A percentile compares a stretch with the other conserved stretches of the same genome.
Evolutionary conservation across 306 rosid species (phyloP).

Genomic region (Cucurbita pepo): DNA sequence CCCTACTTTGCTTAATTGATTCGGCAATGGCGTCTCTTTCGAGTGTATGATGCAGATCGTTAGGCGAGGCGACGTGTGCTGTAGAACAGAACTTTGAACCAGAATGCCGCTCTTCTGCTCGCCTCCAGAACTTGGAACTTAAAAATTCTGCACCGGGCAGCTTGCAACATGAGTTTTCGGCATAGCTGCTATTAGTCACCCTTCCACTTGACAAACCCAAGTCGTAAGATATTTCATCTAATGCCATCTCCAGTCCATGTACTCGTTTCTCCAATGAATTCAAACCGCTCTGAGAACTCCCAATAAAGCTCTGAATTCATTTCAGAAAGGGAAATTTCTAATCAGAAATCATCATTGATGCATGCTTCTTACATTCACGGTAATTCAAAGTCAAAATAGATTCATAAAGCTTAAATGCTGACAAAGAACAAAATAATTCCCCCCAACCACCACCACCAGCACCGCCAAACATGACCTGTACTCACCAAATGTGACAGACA

Average conservation of each 20-base stretch:
- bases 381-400: background rate
- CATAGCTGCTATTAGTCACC: slow-evolving; percentile 28
- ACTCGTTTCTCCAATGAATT: slow-evolving; percentile 84
- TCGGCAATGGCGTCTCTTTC: slow-evolving; percentile 27
- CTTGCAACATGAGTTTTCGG: slow-evolving; percentile 71
- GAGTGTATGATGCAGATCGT: slow-evolving; percentile 14
- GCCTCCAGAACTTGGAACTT: slow-evolving; percentile 88
- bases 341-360: slow-evolving; percentile 5
- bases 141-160: slow-evolving; percentile 86
- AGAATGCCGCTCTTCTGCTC: slow-evolving; percentile 52
- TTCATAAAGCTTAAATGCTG: background rate
- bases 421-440: background rate
- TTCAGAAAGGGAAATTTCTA: slow-evolving; percentile 1
- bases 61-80: slow-evolving; percentile 26
- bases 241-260: slow-evolving; percentile 70
- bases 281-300: slow-evolving; percentile 83
- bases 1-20: slow-evolving; percentile 15
- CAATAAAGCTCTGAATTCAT: slow-evolving; percentile 66
- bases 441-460: background rate
- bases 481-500: background rate
- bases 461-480: background rate
- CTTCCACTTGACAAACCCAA: slow-evolving; percentile 64
- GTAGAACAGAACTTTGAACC: slow-evolving; percentile 37
- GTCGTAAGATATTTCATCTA: slow-evolving; percentile 80
- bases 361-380: background rate